Conservation (phyloP, 139 green algal genomes). For the Micractinium conductrix region DNA sequence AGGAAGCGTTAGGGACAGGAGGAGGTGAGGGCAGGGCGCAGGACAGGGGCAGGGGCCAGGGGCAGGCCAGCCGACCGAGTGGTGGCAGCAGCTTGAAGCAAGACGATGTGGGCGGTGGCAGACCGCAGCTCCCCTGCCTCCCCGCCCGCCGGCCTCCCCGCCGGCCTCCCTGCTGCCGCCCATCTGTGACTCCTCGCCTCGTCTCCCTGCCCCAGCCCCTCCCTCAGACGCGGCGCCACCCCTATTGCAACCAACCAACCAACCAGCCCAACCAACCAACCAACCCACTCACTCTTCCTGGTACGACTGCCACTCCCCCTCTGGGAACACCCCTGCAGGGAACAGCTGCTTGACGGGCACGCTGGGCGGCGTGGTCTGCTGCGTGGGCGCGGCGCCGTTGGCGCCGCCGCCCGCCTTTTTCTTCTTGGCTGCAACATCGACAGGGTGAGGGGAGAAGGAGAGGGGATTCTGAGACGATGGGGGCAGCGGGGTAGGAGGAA, state of each 20-base stretch:
- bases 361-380: conserved; percentile 91
- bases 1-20: too few species aligned
- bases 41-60: not conserved
- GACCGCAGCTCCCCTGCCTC: too few species aligned
- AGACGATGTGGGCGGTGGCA: too few species aligned
- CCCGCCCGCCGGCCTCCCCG: too few species aligned
- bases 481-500: not conserved
- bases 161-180: too few species aligned
- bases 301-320: conserved; percentile 89
- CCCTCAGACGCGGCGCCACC: too few species aligned
- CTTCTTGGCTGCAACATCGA: conserved; percentile 22
- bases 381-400: conserved; percentile 8
- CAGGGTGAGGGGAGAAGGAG: not conserved
- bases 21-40: not conserved
- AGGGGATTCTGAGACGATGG: not conserved
- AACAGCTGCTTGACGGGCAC: conserved; percentile 92
- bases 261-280: too few species aligned
- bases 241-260: too few species aligned
- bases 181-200: too few species aligned
- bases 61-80: not conserved
- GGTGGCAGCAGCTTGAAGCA: too few species aligned
- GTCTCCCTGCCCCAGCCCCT: too few species aligned
- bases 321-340: conserved; percentile 78
- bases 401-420: conserved; percentile 37
- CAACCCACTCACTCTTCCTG: conserved; percentile 65